Evolutionary conservation across 2,329 filamentous ascomycete species (phyloP).

Genomic region (Nemania abortiva): DNA sequence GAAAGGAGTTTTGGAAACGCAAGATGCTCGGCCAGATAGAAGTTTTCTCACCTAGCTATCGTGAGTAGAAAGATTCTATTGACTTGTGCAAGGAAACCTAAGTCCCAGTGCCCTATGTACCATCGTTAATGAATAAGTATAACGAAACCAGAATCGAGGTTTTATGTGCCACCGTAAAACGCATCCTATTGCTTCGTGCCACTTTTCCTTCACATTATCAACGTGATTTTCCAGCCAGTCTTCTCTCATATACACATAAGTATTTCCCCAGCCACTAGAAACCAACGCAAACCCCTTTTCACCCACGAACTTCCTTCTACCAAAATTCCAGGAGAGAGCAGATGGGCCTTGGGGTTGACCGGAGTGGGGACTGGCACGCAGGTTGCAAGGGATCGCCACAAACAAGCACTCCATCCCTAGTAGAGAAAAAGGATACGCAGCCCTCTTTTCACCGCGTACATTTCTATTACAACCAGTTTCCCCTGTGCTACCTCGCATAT

Average conservation of each 20-base stretch:
- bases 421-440: neutral
- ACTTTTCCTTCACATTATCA: neutral
- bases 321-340: neutral
- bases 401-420: neutral
- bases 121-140: neutral
- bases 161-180: slow-evolving; percentile 21
- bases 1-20: neutral
- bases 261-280: neutral
- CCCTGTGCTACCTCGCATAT: neutral
- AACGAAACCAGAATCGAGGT: neutral
- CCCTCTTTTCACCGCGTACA: neutral
- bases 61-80: slow-evolving; percentile 13
- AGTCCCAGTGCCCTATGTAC: neutral
- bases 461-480: neutral
- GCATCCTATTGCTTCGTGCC: neutral
- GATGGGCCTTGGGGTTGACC: neutral
- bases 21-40: slow-evolving; percentile 7
- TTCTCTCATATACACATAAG: neutral
- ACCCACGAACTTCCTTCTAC: neutral
- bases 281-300: neutral
- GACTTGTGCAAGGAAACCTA: neutral
- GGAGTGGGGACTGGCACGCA: neutral
- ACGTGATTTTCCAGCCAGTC: neutral
- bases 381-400: neutral
- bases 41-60: neutral